A percentile compares a stretch with the other conserved stretches of the same genome.
These are phyloP conservation scores for Rhodamnia rubescens DNA, from an alignment of 345 rosid species.

Conservation along the genomic window DNA sequence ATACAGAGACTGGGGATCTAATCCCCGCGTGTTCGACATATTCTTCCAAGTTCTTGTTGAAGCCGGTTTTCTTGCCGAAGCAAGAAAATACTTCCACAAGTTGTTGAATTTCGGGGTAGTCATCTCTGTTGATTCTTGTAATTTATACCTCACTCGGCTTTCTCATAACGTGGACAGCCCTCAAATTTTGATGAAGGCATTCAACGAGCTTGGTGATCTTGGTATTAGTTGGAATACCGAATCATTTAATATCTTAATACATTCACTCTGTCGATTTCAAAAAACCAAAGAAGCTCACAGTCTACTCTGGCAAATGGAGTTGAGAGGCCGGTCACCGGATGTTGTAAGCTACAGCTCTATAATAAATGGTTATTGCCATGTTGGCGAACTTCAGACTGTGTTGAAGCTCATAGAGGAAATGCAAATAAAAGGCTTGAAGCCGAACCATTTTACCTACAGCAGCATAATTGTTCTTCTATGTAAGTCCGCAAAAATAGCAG, in stretches of 20 bases:
- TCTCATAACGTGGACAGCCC: constrained; percentile 24
- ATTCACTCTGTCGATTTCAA: constrained; percentile 44
- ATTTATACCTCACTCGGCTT: constrained; percentile 53
- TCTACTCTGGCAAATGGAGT: constrained; percentile 59
- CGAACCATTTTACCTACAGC: constrained; percentile 65
- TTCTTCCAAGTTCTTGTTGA: constrained; percentile 77
- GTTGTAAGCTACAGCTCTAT: constrained; percentile 76
- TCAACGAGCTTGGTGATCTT: constrained; percentile 39
- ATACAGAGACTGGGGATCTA: constrained; percentile 86
- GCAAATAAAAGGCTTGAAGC: constrained; percentile 50
- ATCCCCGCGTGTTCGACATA: constrained; percentile 70
- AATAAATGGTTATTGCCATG: constrained; percentile 67
- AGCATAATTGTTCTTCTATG: constrained; percentile 57
- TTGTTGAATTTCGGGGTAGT: constrained; percentile 71
- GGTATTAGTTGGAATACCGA: constrained; percentile 71
- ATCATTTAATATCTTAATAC: constrained; percentile 64
- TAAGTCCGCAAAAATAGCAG: constrained; percentile 32
- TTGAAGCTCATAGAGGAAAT: constrained; percentile 59
- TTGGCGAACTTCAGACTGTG: constrained; percentile 33
- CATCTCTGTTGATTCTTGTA: constrained; percentile 78
- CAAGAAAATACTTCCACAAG: constrained; percentile 60
- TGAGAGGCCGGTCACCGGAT: constrained; percentile 62
- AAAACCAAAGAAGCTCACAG: constrained; percentile 64
- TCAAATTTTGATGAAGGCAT: constrained; percentile 21
- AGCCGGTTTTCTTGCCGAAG: constrained; percentile 53